These are phyloP conservation scores for Rosa lucieae DNA, from an alignment of 306 rosid species.

Conservation along the genomic window DNA sequence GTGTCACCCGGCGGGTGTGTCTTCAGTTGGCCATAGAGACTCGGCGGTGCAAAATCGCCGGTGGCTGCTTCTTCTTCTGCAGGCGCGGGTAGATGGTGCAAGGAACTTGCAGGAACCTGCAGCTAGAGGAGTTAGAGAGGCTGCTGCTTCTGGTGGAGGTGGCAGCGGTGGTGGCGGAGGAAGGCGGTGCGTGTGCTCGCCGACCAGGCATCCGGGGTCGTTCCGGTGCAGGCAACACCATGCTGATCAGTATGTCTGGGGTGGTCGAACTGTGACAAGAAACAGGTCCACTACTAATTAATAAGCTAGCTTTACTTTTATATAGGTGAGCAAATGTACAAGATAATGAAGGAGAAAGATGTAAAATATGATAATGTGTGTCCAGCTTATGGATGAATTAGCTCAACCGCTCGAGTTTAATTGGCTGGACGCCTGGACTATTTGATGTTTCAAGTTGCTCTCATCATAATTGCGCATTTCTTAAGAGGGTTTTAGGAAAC, in stretches of 20 bases:
- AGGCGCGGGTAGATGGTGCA: conserved; percentile 12
- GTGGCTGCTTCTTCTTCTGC: conserved; percentile 31
- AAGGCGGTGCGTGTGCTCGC: conserved; percentile 68
- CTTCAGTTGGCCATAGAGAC: conserved; percentile 30
- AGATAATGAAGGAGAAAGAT: background rate
- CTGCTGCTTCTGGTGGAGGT: background rate
- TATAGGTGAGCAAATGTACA: background rate
- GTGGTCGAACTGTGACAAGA: conserved; percentile 30
- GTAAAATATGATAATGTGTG: background rate
- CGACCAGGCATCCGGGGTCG: conserved; percentile 80
- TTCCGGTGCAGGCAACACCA: conserved; percentile 86
- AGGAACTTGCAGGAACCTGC: conserved; percentile 24
- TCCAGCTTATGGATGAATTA: background rate
- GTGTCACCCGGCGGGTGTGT: conserved; percentile 53
- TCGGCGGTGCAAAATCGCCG: conserved; percentile 30
- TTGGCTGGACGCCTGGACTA: background rate
- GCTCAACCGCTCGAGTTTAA: background rate
- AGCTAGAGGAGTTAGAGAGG: conserved; percentile 4
- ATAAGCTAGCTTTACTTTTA: background rate
- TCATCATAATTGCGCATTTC: background rate
- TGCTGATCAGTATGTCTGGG: conserved; percentile 60
- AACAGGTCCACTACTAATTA: background rate
- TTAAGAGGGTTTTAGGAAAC: background rate
- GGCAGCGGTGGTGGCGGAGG: conserved; percentile 6
- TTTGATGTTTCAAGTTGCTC: background rate